phyloP scores from a whole-genome alignment of 2,329 filamentous ascomycete genomes.

The Ciborinia camelliae region DNA sequence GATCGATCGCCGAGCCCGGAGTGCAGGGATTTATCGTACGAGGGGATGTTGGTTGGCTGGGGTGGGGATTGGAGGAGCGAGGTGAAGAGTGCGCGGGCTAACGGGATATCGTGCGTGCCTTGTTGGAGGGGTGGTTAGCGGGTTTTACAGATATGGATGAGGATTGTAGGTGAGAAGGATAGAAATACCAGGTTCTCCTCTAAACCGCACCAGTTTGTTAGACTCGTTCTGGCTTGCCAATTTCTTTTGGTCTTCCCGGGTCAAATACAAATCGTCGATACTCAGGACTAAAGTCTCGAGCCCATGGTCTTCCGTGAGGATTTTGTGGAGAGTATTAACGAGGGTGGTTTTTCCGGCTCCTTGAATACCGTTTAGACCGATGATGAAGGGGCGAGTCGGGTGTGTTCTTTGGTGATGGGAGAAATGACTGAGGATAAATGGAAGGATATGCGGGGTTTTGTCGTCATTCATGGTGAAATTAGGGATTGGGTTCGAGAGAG shows the following conservation, averaged over 20 bases:
- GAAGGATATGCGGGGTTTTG: constrained; percentile 73
- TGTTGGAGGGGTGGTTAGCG: constrained; percentile 41
- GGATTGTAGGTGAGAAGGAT: neutral
- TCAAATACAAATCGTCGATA: constrained; percentile 69
- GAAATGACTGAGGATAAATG: constrained; percentile 67
- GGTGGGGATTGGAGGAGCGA: constrained; percentile 46
- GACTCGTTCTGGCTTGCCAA: constrained; percentile 51
- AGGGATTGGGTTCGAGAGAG: neutral
- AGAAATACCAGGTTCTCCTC: constrained; percentile 58
- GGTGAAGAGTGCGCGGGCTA: constrained; percentile 53
- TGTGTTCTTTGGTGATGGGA: constrained; percentile 44
- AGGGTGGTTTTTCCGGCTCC: constrained; percentile 91
- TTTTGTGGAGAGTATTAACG: constrained; percentile 60
- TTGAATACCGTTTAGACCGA: constrained; percentile 88
- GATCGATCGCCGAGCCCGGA: constrained; percentile 61
- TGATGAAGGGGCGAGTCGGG: constrained; percentile 62
- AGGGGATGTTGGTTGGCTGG: constrained; percentile 50
- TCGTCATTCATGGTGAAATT: constrained; percentile 61
- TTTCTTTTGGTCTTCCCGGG: constrained; percentile 52
- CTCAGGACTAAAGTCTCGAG: constrained; percentile 57
- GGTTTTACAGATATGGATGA: neutral
- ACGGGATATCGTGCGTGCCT: constrained; percentile 59
- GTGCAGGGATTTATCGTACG: constrained; percentile 65
- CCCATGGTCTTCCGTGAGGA: constrained; percentile 50
- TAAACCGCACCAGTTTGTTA: constrained; percentile 62